These are phyloP conservation scores for Tuber brumale DNA, from an alignment of 495 filamentous ascomycete species.

Conservation along the genomic window DNA sequence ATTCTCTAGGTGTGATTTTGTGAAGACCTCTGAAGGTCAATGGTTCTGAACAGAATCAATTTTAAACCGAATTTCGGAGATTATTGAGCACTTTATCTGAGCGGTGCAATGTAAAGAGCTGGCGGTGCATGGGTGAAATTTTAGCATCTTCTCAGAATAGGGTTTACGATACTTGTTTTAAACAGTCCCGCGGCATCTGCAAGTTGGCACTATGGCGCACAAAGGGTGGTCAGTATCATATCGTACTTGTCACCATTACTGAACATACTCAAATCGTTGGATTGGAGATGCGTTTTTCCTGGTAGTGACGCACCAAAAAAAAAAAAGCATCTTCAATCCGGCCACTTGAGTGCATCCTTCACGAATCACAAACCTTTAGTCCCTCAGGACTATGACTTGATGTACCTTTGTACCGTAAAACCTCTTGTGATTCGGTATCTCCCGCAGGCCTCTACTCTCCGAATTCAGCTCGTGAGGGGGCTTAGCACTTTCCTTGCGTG, in stretches of 20 bases:
- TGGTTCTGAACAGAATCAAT: neutral
- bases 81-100: neutral
- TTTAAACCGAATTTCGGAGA: neutral
- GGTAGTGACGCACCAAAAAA: too few species aligned
- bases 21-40: neutral
- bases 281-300: too few species aligned
- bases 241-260: too few species aligned
- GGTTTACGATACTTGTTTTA: neutral
- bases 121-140: neutral
- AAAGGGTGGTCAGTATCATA: neutral
- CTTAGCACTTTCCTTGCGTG: neutral
- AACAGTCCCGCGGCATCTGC: neutral
- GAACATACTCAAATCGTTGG: neutral
- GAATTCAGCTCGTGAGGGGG: neutral
- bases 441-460: neutral
- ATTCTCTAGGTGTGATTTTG: neutral
- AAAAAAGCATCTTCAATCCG: too few species aligned
- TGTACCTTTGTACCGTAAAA: too few species aligned
- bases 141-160: neutral
- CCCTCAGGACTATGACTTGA: neutral
- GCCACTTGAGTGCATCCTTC: neutral
- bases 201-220: too few species aligned
- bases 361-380: neutral
- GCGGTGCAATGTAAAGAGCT: neutral
- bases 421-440: neutral